A percentile compares a stretch with the other conserved stretches of the same genome.
Conservation (phyloP, 306 rosid genomes). For the Argentina anserina region DNA sequence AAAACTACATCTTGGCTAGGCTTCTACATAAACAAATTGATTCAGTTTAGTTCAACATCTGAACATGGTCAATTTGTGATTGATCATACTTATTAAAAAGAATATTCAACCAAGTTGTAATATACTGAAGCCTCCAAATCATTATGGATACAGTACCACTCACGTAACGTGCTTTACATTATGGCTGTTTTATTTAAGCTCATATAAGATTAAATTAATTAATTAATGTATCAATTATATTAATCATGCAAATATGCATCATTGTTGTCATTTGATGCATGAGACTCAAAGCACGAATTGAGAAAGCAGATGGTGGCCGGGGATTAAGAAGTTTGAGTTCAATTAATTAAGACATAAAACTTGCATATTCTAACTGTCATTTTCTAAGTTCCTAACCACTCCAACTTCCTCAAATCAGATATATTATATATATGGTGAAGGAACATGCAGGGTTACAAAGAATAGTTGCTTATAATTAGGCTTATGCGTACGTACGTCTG, state of each 20-base stretch:
- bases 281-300: conserved; percentile 10
- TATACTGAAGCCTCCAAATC: background rate
- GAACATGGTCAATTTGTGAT: background rate
- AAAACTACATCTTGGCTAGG: background rate
- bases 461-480: background rate
- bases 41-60: background rate
- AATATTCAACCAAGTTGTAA: conserved; percentile 6
- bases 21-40: background rate
- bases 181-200: background rate
- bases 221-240: background rate
- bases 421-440: background rate
- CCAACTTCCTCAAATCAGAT: conserved; percentile 20
- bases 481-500: background rate
- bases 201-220: background rate
- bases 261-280: too few species aligned
- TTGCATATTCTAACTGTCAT: conserved; percentile 11
- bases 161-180: conserved; percentile 6
- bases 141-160: background rate
- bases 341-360: conserved; percentile 16
- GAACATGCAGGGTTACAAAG: background rate
- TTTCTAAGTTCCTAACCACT: conserved; percentile 25
- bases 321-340: background rate
- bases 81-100: background rate
- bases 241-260: background rate
- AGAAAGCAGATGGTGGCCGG: conserved; percentile 12